Evolutionary conservation across 2,329 filamentous ascomycete genomes (phyloP), one percentile per base, ranked within the genome.

Genomic region (Fusarium duplospermum): DNA sequence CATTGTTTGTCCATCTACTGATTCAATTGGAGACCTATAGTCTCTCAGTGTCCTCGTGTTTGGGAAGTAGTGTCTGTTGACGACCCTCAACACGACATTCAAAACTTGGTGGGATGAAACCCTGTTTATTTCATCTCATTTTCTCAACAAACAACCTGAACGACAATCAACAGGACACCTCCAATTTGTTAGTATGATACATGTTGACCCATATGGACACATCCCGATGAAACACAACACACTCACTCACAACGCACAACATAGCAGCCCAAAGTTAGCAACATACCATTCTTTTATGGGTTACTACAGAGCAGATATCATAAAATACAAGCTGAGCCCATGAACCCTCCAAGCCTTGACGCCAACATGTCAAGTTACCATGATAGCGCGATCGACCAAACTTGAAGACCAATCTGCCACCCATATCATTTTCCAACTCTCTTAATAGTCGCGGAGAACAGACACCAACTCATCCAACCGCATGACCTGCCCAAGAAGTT

Each of bases 381-480:
- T 61, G 56, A 40, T 22, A 68, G 59, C 24, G n/a, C 54, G 47
- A 20, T 31, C 42, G 62, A 33, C 18, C 47, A 31, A 16, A 58
- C 54, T 52, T 35, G 36, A 40, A 42, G 61, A 72, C 36, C n/a
- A 54, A 62, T 57, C 24, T 57, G 35, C 45, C 22, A 22, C 14
- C 14, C 22, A 18, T 31, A 8, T 62, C 38, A 20, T 27, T n/a
- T 58, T 20, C 40, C 47, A 58, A 47, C 29, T 36, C 31, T 10
- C 50, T 69, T 57, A 94, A 77, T 90, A 95, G 81, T 99, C 96
- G 71, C 93, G 88, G 76, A 98, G 88, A 14, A 96, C 89, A 29
- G 93, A 93, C 56, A 98, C 92, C 75, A 98, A 86, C 62, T 96
- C 93, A 83, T 99, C 96, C 75, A 98, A 87, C 70, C 94, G 89